Percentiles rank a stretch among this genome's conserved stretches.
phyloP scores from a whole-genome alignment of 495 filamentous ascomycete genomes.

The Hyaloscypha hepaticicola region DNA sequence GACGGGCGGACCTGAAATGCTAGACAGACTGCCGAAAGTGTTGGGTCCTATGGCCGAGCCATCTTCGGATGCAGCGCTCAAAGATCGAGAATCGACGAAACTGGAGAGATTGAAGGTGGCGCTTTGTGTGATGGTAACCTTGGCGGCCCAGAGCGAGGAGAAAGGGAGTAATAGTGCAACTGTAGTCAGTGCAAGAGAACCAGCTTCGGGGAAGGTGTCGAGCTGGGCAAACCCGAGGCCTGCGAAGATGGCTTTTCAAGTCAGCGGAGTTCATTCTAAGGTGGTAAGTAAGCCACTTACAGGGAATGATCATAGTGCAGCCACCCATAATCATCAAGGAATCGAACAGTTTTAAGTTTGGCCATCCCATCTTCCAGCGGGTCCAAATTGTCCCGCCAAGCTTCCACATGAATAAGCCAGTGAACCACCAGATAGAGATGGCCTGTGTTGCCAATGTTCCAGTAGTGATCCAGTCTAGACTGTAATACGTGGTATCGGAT shows the following conservation, averaged over 20 bases:
- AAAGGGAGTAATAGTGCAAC: slow-evolving; percentile 76
- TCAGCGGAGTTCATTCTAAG: slow-evolving; percentile 19
- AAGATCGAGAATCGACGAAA: background rate
- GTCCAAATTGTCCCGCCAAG: slow-evolving; percentile 61
- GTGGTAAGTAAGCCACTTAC: slow-evolving; percentile 45
- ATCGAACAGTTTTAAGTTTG: no score
- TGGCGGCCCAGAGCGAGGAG: slow-evolving; percentile 73
- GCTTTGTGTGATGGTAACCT: slow-evolving; percentile 1
- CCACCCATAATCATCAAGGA: slow-evolving; percentile 74
- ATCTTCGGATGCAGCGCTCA: background rate
- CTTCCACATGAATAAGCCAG: slow-evolving; percentile 67
- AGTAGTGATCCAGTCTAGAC: slow-evolving; percentile 48
- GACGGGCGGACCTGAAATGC: background rate
- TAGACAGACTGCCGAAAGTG: background rate
- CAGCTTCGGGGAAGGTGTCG: slow-evolving; percentile 53
- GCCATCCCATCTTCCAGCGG: slow-evolving; percentile 69
- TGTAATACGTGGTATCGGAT: background rate
- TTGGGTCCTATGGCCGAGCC: slow-evolving; percentile 5
- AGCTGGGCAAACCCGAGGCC: slow-evolving; percentile 55
- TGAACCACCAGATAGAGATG: slow-evolving; percentile 73
- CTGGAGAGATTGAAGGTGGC: slow-evolving; percentile 10
- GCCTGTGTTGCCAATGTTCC: slow-evolving; percentile 56
- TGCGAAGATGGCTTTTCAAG: slow-evolving; percentile 62
- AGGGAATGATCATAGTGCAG: slow-evolving; percentile 76
- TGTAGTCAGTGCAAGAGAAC: slow-evolving; percentile 61